Base-by-base conservation (phyloP, 495 filamentous ascomycete genomes). In the Amorphotheca resinae region DNA sequence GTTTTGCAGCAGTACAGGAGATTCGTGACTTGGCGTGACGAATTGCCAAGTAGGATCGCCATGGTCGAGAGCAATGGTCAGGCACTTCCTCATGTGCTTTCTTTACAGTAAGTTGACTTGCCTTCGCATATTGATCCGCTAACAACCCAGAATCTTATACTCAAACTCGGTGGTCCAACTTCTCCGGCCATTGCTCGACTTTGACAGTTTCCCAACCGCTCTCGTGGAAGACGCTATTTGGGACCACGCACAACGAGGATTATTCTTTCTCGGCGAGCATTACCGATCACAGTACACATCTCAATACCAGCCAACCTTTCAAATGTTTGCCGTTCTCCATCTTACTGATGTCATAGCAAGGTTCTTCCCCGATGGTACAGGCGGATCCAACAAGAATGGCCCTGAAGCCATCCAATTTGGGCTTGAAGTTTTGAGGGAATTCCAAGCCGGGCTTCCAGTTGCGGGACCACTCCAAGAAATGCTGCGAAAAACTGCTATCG, bases 81-180 rank as follows among this genome's bases (percentile, higher is more conserved):
- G 33, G 50, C 55, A 7, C 43, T 64, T 20, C 59, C 63, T 20
- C 61, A 65, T 41, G 51, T 65, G 28, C 51, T 63, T 12, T 61
- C 56, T 21, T 50, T 65, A 20, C 48, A 61, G 62, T 65, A 53
- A 17, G 59, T 42, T 26, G 11, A 14, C 21, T 32, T 9, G 6
- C 14, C 15, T 14, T 37, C 18, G 41, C 11, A 3, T 21, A n/a
- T 21, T 14, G 12, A 15, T 14, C 12, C 23, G 15, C 46, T 51
- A 39, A 50, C 17, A 8, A 8, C 28, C 11, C 20, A 56, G 54
- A 22, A 53, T 56, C 9, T 31, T 56, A 3, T 56, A 48, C 22
- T 47, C 47, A 15, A 48, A 34, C 12, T 14, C 54, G 3, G 41
- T 56, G 0, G 34, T 49, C 6, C 50, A 53, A 12, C 50, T 56